A percentile compares a stretch with the other conserved stretches of the same genome.
These are phyloP conservation scores for Pichia sp. DNA, from an alignment of 1,139 yeast species.

Conservation along the genomic window DNA sequence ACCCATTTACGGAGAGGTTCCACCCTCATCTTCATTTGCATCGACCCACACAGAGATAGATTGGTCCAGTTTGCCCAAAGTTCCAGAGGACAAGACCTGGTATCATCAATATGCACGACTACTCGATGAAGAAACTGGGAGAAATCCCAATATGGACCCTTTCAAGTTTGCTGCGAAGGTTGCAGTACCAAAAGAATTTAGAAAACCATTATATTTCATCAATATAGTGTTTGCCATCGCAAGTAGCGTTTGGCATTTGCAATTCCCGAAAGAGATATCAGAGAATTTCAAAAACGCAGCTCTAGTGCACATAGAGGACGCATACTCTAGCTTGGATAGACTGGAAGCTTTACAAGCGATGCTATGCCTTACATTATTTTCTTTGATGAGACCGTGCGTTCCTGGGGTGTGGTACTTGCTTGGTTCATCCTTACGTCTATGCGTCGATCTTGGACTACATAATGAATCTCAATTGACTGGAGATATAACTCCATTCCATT, in stretches of 20 bases:
- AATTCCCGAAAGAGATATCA: constrained; percentile 59
- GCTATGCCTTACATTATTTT: constrained; percentile 58
- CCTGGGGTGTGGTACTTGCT: constrained; percentile 93
- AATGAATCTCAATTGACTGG: constrained; percentile 28
- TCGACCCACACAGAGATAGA: constrained; percentile 52
- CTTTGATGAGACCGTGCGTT: constrained; percentile 66
- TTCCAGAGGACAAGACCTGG: constrained; percentile 39
- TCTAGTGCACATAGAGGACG: constrained; percentile 48
- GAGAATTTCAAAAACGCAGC: constrained; percentile 74
- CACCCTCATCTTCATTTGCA: constrained; percentile 49
- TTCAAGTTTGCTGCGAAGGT: constrained; percentile 32
- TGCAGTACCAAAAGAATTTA: constrained; percentile 39
- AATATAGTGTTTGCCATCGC: constrained; percentile 78
- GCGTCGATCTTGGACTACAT: constrained; percentile 81
- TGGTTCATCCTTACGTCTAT: constrained; percentile 71
- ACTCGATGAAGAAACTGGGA: constrained; percentile 28
- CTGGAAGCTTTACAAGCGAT: constrained; percentile 71
- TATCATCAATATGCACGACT: constrained; percentile 28
- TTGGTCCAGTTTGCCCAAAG: constrained; percentile 17
- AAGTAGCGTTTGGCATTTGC: constrained; percentile 64
- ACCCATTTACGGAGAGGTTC: constrained; percentile 71
- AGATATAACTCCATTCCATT: constrained; percentile 42
- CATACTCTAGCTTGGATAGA: constrained; percentile 51
- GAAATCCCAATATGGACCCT: constrained; percentile 26
- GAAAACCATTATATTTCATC: constrained; percentile 49